A percentile compares a stretch with the other conserved stretches of the same genome.
Evolutionary conservation across 441 rosid species (phyloP).

Genomic region (Populus tomentosa): DNA sequence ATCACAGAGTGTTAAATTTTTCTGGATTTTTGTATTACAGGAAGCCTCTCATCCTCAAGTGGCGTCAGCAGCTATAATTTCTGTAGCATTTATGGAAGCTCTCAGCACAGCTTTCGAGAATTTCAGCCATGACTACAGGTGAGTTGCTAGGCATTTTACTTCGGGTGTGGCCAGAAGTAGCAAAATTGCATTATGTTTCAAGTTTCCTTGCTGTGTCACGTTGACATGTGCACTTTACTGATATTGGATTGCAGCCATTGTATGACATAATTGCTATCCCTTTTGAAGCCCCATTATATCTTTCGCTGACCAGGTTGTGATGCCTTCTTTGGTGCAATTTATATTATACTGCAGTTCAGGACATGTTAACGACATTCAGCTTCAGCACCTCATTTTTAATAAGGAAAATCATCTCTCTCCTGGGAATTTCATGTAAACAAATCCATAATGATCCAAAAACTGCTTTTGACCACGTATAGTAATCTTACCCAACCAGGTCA

Average conservation of each 20-base stretch:
- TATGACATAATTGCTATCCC: not conserved
- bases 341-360: not conserved
- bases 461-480: not conserved
- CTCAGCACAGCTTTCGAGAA: slow-evolving; percentile 76
- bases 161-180: slow-evolving; percentile 12
- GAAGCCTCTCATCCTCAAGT: slow-evolving; percentile 92
- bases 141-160: slow-evolving; percentile 26
- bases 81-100: slow-evolving; percentile 98
- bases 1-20: not conserved
- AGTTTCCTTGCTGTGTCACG: not conserved
- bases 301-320: not conserved
- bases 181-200: slow-evolving; percentile 1
- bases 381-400: not conserved
- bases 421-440: not conserved
- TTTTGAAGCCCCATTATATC: not conserved
- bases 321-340: not conserved
- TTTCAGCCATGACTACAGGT: slow-evolving; percentile 85
- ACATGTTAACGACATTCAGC: not conserved
- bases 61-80: slow-evolving; percentile 88
- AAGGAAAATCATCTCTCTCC: not conserved
- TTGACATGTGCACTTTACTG: not conserved
- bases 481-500: not conserved
- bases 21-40: slow-evolving; percentile 33
- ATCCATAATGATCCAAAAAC: not conserved
- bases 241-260: not conserved